Evolutionary conservation across 345 rosid genomes (phyloP).

Genomic region (Pistacia atlantica): DNA sequence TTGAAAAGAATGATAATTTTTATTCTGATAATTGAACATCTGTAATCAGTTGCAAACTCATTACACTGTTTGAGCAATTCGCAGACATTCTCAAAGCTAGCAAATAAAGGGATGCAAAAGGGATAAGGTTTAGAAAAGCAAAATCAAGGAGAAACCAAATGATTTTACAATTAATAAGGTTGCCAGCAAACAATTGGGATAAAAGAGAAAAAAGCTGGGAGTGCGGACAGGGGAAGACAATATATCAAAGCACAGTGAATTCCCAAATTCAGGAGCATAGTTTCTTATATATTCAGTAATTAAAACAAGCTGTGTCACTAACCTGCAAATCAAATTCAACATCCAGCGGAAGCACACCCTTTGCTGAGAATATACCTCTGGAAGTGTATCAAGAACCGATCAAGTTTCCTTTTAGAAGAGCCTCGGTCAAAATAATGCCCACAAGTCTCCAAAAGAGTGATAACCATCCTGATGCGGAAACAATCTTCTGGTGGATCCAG

Average conservation of each 20-base stretch:
- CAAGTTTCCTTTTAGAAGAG: slow-evolving; percentile 94
- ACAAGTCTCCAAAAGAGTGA: slow-evolving; percentile 92
- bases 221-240: neutral
- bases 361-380: slow-evolving; percentile 94
- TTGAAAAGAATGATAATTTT: neutral
- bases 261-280: neutral
- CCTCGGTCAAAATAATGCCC: slow-evolving; percentile 99
- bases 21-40: neutral
- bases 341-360: slow-evolving; percentile 81
- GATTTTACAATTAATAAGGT: neutral
- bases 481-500: slow-evolving; percentile 97
- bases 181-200: neutral
- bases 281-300: neutral
- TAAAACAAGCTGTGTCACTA: slow-evolving; percentile 23
- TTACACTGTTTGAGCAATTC: neutral
- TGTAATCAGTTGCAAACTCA: neutral
- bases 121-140: neutral
- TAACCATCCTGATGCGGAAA: slow-evolving; percentile 93
- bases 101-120: neutral
- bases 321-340: slow-evolving; percentile 98
- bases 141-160: neutral
- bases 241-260: neutral
- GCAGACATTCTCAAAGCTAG: neutral
- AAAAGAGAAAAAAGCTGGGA: neutral
- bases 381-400: slow-evolving; percentile 88